Base-by-base conservation (phyloP, 1,139 yeast genomes). In the Blastobotrys malaysiensis region DNA sequence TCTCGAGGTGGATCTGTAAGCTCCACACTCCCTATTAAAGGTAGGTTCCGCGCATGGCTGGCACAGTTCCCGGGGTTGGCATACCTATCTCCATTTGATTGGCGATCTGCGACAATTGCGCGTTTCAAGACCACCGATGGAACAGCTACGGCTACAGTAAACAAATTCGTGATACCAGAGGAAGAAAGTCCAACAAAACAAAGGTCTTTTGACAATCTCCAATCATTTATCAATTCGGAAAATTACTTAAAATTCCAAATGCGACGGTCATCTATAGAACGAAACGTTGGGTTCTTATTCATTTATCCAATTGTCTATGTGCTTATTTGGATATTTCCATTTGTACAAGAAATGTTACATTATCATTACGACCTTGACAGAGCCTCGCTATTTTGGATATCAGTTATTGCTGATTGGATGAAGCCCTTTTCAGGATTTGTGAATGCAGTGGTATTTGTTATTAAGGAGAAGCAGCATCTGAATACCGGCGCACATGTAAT, bases 281-380 rank as follows among this genome's bases (percentile, higher is more conserved):
- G 80, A 58, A 95, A 88, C 68, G 82, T 87, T 79, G 83, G 83
- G 62, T 76, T 85, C 21, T 82, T 88, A 52, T 87, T 88, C 67
- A 75, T 88, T 45, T 88, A 88, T 67, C 96, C 96, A 1, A 72
- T 84, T 47, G 86, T 91, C 0, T 88, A 87, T 67, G 74, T 86
- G 55, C 73, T 85, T 43, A 69, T 88, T 46, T 88, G 96, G 96
- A 64, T 84, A 13, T 83, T 86, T 63, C 96, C 96, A 1, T 78
- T 87, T 57, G 77, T 84, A 5, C 61, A 61, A 21, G 59, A 61
- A 19, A 43, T 54, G n/a, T 36, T 59, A 31, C 57, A 53, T 24
- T 54, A 53, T 22, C 45, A 19, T 3, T 31, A 26, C 20, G 52
- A 50, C 11, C 73, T 24, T 51, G 60, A 1, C 75, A 45, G 50